phyloP scores from a whole-genome alignment of 2,329 filamentous ascomycete genomes.

The Trichocomaceae sp. region DNA sequence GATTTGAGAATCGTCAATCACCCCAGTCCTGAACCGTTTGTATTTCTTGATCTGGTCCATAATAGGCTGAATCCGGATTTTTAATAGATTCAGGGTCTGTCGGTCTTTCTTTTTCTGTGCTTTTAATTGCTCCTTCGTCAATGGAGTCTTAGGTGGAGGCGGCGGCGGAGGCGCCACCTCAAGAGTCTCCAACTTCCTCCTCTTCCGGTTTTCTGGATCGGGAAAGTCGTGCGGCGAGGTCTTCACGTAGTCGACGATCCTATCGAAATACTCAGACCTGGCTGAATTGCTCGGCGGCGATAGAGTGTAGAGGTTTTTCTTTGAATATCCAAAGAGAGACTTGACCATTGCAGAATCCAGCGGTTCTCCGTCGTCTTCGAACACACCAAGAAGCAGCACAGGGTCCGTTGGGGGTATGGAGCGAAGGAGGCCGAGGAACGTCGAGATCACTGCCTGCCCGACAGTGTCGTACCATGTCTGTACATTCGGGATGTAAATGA shows the following conservation, averaged over 20 bases:
- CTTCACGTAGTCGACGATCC: slow-evolving; percentile 67
- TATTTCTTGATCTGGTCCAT: slow-evolving; percentile 98
- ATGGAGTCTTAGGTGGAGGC: slow-evolving; percentile 53
- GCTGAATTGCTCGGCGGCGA: slow-evolving; percentile 54
- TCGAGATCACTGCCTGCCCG: slow-evolving; percentile 59
- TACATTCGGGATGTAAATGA: slow-evolving; percentile 88
- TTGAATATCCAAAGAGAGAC: slow-evolving; percentile 80
- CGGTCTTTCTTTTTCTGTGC: slow-evolving; percentile 75
- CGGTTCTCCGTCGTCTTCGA: slow-evolving; percentile 58
- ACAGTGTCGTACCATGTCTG: slow-evolving; percentile 78
- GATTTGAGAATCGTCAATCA: slow-evolving; percentile 67
- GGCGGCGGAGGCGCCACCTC: slow-evolving; percentile 67
- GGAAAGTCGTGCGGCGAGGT: slow-evolving; percentile 81
- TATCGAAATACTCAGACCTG: slow-evolving; percentile 73
- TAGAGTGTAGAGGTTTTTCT: slow-evolving; percentile 68
- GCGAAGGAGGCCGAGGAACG: slow-evolving; percentile 74
- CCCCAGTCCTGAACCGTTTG: slow-evolving; percentile 75
- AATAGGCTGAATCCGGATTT: slow-evolving; percentile 82
- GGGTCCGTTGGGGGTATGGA: slow-evolving; percentile 86
- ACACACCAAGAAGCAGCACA: slow-evolving; percentile 77
- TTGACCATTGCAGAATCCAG: slow-evolving; percentile 59
- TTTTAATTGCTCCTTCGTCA: slow-evolving; percentile 73
- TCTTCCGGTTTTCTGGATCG: slow-evolving; percentile 78
- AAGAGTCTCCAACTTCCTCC: slow-evolving; percentile 70
- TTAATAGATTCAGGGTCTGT: slow-evolving; percentile 76